These are phyloP conservation scores for Aureobasidium sp. DNA, from an alignment of 2,329 filamentous ascomycete genomes.

Conservation along the genomic window DNA sequence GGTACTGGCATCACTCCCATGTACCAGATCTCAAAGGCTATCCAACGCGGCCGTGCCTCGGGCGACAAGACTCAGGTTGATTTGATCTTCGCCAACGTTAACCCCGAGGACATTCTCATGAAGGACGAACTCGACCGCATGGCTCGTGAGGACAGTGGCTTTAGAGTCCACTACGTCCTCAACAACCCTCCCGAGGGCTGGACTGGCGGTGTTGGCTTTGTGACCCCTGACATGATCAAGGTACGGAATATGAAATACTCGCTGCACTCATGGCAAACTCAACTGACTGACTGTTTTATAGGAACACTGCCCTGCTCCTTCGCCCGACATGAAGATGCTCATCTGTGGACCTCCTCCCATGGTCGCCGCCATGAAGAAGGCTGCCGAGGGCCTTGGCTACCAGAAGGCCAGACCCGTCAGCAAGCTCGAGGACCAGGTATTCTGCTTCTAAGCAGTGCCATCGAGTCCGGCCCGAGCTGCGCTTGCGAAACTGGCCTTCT, in stretches of 20 bases:
- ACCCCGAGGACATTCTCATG: slow-evolving; percentile 83
- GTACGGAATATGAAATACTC: slow-evolving; percentile 29
- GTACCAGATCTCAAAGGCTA: slow-evolving; percentile 90
- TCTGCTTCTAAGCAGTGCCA: slow-evolving; percentile 64
- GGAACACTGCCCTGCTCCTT: slow-evolving; percentile 75
- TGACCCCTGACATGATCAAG: slow-evolving; percentile 92
- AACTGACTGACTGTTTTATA: slow-evolving; percentile 28
- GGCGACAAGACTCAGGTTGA: slow-evolving; percentile 78
- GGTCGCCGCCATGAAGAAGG: slow-evolving; percentile 96
- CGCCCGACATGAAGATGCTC: slow-evolving; percentile 83
- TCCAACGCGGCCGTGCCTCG: slow-evolving; percentile 46
- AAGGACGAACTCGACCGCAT: slow-evolving; percentile 84
- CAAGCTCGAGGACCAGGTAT: slow-evolving; percentile 97
- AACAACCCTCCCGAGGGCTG: slow-evolving; percentile 92
- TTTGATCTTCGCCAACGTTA: slow-evolving; percentile 95
- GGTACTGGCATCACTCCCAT: slow-evolving; percentile 98
- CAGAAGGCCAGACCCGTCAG: slow-evolving; percentile 89
- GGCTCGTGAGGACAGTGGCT: slow-evolving; percentile 66
- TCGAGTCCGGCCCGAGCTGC: not conserved
- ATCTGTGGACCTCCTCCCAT: slow-evolving; percentile 95
- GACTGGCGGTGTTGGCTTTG: slow-evolving; percentile 89
- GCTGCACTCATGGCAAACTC: not conserved
- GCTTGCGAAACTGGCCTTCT: not conserved
- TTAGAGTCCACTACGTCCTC: slow-evolving; percentile 89
- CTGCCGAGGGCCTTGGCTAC: slow-evolving; percentile 80